Base-by-base conservation (phyloP, 2,329 filamentous ascomycete species). In the Conoideocrella luteorostrata region DNA sequence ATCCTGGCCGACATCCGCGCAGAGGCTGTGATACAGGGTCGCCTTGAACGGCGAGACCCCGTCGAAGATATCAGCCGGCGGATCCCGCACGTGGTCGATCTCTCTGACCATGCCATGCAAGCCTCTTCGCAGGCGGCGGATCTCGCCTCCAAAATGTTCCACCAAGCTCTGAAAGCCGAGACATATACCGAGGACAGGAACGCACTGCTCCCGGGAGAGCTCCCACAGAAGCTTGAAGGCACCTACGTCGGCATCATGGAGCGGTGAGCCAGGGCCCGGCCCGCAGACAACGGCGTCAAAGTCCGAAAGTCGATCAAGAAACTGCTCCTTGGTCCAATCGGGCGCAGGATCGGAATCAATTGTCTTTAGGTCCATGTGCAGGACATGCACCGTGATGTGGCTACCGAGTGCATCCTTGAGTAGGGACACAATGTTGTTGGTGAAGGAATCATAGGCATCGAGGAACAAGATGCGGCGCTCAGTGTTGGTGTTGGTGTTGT, bases 361-460 rank as follows among this genome's bases (percentile, higher is more conserved):
- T 34, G 86, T 59, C 37, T 55, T 55, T 23, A 66, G 50, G 46
- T 66, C 62, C 47, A 67, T 66, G 45, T 59, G 60, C 43, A 65
- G 50, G 32, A 67, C 59, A 33, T 63, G 52, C 12, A 61, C 77
- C 36, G 77, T 77, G 26, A 95, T 83, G 13, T 82, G 71, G 17
- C 78, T 84, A 47, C 74, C 67, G 7, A 95, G 73, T 4, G 79
- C 73, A 4, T 83, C 80, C 53, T 84, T 77, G 37, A 97, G 74
- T 26, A 95, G 77, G 5, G 86, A 82, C 42, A 94, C 81, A 56
- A 97, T 93, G 67, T 96, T 97, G 67, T 95, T 90, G 44, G 89
- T 88, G 66, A 96, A 98, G 33, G 90, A 96, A 69, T 98, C 93
- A 66, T 95, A 95, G 49, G 91, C 90, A 63, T 97, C 93, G 53